Evolutionary conservation across 306 rosid species (phyloP), one percentile per base, ranked within the genome.

Genomic region (Sophora flavescens): DNA sequence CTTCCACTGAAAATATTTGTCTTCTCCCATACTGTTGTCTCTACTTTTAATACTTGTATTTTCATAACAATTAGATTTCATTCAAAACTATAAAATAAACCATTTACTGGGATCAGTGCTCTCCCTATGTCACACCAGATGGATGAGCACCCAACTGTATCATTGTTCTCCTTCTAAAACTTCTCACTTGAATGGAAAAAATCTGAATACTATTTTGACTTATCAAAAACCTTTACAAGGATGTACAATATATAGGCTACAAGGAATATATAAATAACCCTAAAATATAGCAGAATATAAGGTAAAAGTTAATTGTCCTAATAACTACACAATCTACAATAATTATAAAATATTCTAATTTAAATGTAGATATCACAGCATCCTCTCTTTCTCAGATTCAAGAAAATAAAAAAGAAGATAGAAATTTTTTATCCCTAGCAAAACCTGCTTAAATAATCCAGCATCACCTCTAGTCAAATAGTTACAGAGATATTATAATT

Each of bases 371-470:
- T 39, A 42, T 42, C 9, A 8, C 2, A 6, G 8, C 48, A 8
- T 50, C 22, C 22, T 22, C 22, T 22, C 22, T 64, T 63, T 17
- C 32, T 59, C 38, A 44, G n/a, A 69, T 45, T 66, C 15, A 74
- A 60, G 14, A 18, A 36, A 67, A 66, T 36, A 58, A n/a, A 61
- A 39, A 39, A 14, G 4, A 30, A 12, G 18, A 14, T 51, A 16
- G 41, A 22, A 26, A 10, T 0, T 1, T 42, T 67, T 68, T n/a
- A 33, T 5, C 75, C 45, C 26, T 17, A 50, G 58, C 3, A 65
- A 73, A 73, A 57, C 69, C 42, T 64, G 65, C 30, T 69, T 69
- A 73, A 42, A 32, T 47, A 35, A 80, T 35, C 33, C 15, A 65
- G 65, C 63, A 59, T 59, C 50, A 8, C 5, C 50, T 51, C 62